Evolutionary conservation across 1,139 yeast genomes (phyloP), one percentile per base, ranked within the genome.

Genomic region (Suhomyces terraborum): DNA sequence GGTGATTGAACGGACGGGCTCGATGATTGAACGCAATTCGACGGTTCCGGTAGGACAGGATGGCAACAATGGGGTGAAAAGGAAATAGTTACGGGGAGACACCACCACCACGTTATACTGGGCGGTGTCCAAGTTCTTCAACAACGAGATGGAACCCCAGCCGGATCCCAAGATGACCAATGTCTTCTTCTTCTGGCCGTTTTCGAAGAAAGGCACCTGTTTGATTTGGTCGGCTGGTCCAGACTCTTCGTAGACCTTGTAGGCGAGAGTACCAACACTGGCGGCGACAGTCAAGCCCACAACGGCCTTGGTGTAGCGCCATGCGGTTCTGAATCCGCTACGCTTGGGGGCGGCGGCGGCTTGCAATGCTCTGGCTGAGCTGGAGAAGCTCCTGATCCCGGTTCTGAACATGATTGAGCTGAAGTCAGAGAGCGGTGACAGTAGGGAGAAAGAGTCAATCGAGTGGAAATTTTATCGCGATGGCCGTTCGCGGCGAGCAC

Each of bases 1-100:
- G 50, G 69, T 54, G 56, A 86, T 82, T 46, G 84, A 69, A 62
- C 94, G 78, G 46, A 87, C 85, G 40, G 95, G 95, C 64, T 87
- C 95, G 61, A 85, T 82, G 55, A 91, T 89, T 35, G 96, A 88
- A 66, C 95, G 88, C 61, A 81, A 76, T 61, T 89, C 96, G 52
- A 91, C 81, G 38, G 96, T 86, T 48, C 97, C 97, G 35, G 96
- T 89, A 39, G 97, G 95, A 52, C 91, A 85, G 20, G 96, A 86
- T 35, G 97, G 97, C 56, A 91, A 77, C 62, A 91, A 73, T 8
- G 98, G 97, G 35, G 97, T 89, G 76, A 89, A 91, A 57, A 91
- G 74, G 68, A 91, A 91, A 75, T 88, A 89, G 75, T 89, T 89
- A 71, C 97, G 81, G 48, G 98, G 97, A 26, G 96, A 88, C 38